Evolutionary conservation across 192 early-diverging fungal species (phyloP), one percentile per base, ranked within the genome.

Genomic region (Entomortierella lignicola): DNA sequence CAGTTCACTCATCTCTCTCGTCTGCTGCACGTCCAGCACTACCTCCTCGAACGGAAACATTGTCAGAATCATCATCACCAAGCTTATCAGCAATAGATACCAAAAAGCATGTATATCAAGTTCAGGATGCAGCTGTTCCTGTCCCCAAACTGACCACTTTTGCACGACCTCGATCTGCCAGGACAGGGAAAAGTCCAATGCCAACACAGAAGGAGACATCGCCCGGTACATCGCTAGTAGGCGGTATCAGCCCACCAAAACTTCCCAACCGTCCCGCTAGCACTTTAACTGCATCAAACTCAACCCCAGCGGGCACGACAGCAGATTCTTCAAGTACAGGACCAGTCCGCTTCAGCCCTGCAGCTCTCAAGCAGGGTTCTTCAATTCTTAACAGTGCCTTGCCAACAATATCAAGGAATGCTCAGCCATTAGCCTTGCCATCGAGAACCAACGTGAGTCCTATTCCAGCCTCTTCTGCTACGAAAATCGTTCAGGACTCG

Each of bases 161-260:
- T 55, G 60, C 82, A 21, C 53, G 82, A 52, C 71, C 85, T 1
- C 74, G 82, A 25, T 82, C 85, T 29, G 74, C 72, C 27, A 86
- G 85, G 47, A 82, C 85, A 25, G 59, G 53, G 15, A 68, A 69
- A 27, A 62, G 55, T 18, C 39, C 59, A 25, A 60, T 60, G 6
- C 42, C 41, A 42, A 55, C 56, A 3, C 29, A 29, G 4, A 60
- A 43, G 32, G 18, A 29, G 11, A 26, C 53, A 15, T 23, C 31
- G 8, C n/a, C 51, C 12, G 31, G 27, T n/a, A 20, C 25, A 5
- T n/a, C 37, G 1, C 26, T 44, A 18, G 23, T 21, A 27, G 50
- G 7, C 6, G 1, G 17, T 4, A 55, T 56, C 4, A 66, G 52
- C 0, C 72, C 72, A 48, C 72, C 72, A 48, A 66, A 66, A 48